Percentiles rank a stretch among this genome's conserved stretches.
These are phyloP conservation scores for Stenogyne calaminthoides DNA, from an alignment of 305 asterid species.

Conservation along the genomic window DNA sequence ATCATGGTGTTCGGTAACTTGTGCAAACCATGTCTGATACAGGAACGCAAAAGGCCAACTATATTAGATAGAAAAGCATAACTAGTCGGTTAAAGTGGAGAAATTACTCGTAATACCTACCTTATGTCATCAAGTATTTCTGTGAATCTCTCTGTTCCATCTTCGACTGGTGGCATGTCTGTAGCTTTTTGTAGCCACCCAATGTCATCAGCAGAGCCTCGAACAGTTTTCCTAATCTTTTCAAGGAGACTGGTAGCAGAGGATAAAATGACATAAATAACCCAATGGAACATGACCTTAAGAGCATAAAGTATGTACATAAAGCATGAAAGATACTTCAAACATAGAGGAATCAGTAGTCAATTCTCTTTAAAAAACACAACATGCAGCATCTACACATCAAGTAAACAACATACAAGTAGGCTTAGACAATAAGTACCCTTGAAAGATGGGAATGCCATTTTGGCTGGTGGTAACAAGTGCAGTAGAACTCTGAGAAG, in stretches of 20 bases:
- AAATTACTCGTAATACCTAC: conserved; percentile 36
- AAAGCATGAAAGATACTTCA: conserved; percentile 1
- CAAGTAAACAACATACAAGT: neutral
- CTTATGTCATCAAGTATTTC: conserved; percentile 85
- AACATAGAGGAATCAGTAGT: neutral
- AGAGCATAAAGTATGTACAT: neutral
- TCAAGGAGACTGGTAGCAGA: conserved; percentile 63
- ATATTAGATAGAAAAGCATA: conserved; percentile 17
- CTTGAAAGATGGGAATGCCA: conserved; percentile 75
- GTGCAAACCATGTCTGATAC: conserved; percentile 86
- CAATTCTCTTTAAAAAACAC: neutral
- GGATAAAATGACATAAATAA: conserved; percentile 13
- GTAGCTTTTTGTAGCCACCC: conserved; percentile 84
- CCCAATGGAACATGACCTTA: neutral
- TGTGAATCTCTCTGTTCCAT: conserved; percentile 72
- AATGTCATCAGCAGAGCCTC: conserved; percentile 97
- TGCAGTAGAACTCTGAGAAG: conserved; percentile 46
- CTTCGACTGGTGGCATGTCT: conserved; percentile 87
- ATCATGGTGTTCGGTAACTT: conserved; percentile 81
- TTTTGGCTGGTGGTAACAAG: conserved; percentile 52
- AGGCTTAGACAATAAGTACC: conserved; percentile 50
- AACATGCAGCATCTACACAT: neutral
- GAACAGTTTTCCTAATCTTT: conserved; percentile 83
- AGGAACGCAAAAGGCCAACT: conserved; percentile 31
- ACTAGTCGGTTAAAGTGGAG: conserved; percentile 15